Evolutionary conservation across 495 filamentous ascomycete species (phyloP), one percentile per base, ranked within the genome.

Genomic region (Neohortaea acidophila): DNA sequence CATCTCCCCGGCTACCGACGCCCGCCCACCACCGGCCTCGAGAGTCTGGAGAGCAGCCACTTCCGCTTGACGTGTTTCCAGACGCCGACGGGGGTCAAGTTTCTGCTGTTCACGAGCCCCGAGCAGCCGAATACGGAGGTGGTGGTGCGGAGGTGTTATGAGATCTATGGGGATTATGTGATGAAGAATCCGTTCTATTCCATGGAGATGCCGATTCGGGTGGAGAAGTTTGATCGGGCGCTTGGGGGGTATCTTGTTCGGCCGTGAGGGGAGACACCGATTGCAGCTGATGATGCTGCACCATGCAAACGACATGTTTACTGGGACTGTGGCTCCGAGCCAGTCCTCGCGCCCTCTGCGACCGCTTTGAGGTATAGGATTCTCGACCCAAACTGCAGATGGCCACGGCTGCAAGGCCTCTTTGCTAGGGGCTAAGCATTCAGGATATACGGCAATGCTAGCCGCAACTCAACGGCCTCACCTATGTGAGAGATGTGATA

Each of bases 121-220:
- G 69, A 79, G 42, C 87, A 92, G 60, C 72, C 76, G 38, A 91
- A 89, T 56, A 73, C 91, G 19, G 89, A 94, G 49, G 63, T 68
- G 7, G 74, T 87, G 26, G 73, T 89, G 51, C 67, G 70, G 49
- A 79, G 73, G 55, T 73, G 94, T 35, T 96, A 97, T 60, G 89
- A 96, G 59, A 62, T 96, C 35, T 97, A 94, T 61, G 72, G 81
- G 22, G 91, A 97, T 61, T 94, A 80, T 59, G 89, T 96, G 50
- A 94, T 93, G 84, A 96, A 96, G 68, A 97, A 96, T 60, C 91
- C 91, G 8, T 97, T 97, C 54, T 96, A 96, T 60, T 81, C 86
- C 56, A 66, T 87, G 21, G 89, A 97, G 65, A 97, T 96, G 89
- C 89, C 89, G 35, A 73, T 97, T 27, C 66, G 89, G 43, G 92